Percentiles rank a stretch among this genome's conserved stretches.
Conservation (phyloP, 495 filamentous ascomycete species). For the Talaromyces proteolyticus region DNA sequence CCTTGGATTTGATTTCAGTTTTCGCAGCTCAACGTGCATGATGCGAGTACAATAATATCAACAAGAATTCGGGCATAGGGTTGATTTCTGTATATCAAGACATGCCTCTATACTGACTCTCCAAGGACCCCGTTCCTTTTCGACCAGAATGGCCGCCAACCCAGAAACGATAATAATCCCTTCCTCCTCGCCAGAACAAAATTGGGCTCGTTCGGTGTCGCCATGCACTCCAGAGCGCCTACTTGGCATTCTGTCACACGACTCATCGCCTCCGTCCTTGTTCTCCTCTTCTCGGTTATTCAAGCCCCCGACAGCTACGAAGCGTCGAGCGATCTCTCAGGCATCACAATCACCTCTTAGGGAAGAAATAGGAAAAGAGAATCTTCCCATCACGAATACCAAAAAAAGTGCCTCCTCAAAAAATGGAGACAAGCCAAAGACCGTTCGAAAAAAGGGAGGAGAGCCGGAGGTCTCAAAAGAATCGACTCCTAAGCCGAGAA, state of each 20-base stretch:
- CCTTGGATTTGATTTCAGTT: background rate
- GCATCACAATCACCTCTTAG: constrained; percentile 2
- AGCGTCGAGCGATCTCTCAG: constrained; percentile 1
- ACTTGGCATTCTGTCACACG: constrained; percentile 12
- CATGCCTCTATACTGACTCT: no score
- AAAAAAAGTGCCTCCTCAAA: background rate
- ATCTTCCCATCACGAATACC: background rate
- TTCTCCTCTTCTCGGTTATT: constrained; percentile 31
- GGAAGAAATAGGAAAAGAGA: background rate
- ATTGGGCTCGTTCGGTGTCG: constrained; percentile 10
- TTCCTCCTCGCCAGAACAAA: constrained; percentile 30
- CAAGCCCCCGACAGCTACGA: constrained; percentile 9
- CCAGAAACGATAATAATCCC: constrained; percentile 2
- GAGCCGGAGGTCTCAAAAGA: no score
- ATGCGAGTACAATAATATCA: no score
- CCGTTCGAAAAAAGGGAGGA: background rate
- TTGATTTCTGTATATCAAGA: no score
- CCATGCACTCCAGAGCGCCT: constrained; percentile 9
- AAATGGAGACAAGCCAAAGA: background rate
- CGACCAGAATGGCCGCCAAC: background rate
- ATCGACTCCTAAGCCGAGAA: constrained; percentile 7
- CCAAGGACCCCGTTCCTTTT: no score
- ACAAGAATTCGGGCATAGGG: no score
- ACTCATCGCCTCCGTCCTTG: constrained; percentile 22
- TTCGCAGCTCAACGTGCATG: no score